phyloP scores from a whole-genome alignment of 2,329 filamentous ascomycete species.

The Monascus ruber region DNA sequence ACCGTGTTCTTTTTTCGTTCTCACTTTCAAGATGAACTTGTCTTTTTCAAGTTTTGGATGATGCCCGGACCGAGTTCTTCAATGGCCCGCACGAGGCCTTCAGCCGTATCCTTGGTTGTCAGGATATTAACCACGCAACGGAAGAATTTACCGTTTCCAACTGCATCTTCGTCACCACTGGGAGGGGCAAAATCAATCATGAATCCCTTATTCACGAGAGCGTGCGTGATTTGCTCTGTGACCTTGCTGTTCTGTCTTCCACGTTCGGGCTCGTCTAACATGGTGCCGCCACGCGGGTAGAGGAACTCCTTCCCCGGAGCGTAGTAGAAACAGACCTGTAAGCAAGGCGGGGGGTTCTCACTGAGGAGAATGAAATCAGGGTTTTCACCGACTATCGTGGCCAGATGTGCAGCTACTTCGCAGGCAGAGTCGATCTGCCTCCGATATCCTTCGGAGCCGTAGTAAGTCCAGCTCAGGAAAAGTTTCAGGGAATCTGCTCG shows the following conservation, averaged over 20 bases:
- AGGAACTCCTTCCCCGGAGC: conserved; percentile 46
- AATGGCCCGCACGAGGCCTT: conserved; percentile 51
- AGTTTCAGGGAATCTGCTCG: conserved; percentile 78
- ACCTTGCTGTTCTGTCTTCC: conserved; percentile 41
- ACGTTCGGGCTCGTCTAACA: conserved; percentile 24
- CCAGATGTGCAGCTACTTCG: conserved; percentile 57
- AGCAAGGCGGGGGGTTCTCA: conserved; percentile 66
- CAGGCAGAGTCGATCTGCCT: conserved; percentile 62
- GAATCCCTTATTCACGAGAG: conserved; percentile 49
- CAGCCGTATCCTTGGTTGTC: conserved; percentile 49
- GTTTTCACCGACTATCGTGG: conserved; percentile 43
- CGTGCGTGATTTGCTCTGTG: conserved; percentile 45
- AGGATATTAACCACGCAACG: conserved; percentile 56
- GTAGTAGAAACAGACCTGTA: conserved; percentile 94
- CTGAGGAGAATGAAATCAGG: conserved; percentile 60
- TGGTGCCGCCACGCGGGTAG: conserved; percentile 16
- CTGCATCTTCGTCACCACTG: conserved; percentile 34
- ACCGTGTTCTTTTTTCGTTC: conserved; percentile 4
- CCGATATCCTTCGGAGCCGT: conserved; percentile 65
- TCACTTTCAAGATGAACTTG: background rate
- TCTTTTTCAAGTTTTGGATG: conserved; percentile 16
- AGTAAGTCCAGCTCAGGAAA: conserved; percentile 79
- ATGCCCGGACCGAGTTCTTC: conserved; percentile 34
- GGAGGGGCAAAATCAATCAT: conserved; percentile 58
- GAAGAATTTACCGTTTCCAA: conserved; percentile 54